Conservation (phyloP, 2,329 filamentous ascomycete species). For the Fusarium euwallaceae region DNA sequence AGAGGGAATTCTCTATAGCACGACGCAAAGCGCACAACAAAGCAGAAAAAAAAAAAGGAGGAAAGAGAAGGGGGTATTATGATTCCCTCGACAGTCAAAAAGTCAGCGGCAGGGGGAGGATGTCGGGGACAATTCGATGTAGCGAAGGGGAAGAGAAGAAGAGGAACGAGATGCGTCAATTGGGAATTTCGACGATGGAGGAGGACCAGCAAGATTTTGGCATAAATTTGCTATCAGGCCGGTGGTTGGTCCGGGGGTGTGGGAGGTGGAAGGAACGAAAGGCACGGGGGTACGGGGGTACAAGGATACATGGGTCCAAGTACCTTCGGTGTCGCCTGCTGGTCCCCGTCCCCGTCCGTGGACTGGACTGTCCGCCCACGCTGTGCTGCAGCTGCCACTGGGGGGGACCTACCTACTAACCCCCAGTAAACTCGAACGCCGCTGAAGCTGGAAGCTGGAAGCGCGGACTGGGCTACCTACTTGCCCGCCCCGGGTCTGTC, state of each 20-base stretch:
- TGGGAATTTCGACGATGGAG: conserved; percentile 44
- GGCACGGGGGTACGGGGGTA: conserved; percentile 22
- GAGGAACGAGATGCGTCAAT: conserved; percentile 46
- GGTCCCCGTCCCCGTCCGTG: background rate
- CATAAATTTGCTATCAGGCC: conserved; percentile 48
- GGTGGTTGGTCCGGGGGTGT: conserved; percentile 46
- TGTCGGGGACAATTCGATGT: conserved; percentile 30
- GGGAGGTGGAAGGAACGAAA: conserved; percentile 17
- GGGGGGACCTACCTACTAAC: background rate
- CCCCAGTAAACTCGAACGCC: background rate
- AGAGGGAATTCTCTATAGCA: conserved; percentile 25
- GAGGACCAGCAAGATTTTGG: conserved; percentile 43
- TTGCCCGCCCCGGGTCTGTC: background rate
- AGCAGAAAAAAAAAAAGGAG: conserved; percentile 16
- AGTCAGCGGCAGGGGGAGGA: conserved; percentile 24
- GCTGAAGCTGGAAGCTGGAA: conserved; percentile 25
- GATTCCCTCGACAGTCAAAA: conserved; percentile 33
- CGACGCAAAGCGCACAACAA: conserved; percentile 25
- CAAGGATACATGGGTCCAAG: conserved; percentile 9
- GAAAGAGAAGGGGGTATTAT: conserved; percentile 12
- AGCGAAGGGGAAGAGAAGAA: conserved; percentile 24
- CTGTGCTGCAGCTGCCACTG: conserved; percentile 8
- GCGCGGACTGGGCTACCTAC: conserved; percentile 17
- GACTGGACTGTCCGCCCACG: background rate
- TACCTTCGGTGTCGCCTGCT: conserved; percentile 19